Percentiles rank a stretch among this genome's conserved stretches.
Conservation (phyloP, 208 protist species). For the Acanthamoeba royreba region DNA sequence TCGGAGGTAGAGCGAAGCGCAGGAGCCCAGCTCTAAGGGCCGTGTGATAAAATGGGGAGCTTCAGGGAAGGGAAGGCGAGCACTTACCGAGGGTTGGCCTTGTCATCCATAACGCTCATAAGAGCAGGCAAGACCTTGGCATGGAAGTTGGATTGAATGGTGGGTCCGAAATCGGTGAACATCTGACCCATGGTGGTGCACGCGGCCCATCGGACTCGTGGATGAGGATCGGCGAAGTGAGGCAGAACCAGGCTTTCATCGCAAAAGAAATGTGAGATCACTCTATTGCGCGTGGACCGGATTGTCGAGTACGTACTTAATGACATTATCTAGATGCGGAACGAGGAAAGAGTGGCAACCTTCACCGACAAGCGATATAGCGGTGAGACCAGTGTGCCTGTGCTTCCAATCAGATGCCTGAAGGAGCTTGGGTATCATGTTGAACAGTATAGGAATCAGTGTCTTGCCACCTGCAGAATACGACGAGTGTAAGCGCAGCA, state of each 20-base stretch:
- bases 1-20: background rate
- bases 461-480: slow-evolving; percentile 69
- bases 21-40: slow-evolving; percentile 17
- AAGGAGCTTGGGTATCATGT: slow-evolving; percentile 58
- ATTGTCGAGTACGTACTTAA: slow-evolving; percentile 57
- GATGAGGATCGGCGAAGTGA: slow-evolving; percentile 75
- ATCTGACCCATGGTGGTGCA: slow-evolving; percentile 85
- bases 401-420: slow-evolving; percentile 73
- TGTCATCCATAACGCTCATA: slow-evolving; percentile 72
- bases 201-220: slow-evolving; percentile 83
- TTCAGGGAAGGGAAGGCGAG: background rate
- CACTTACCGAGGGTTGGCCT: slow-evolving; percentile 53
- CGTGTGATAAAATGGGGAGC: background rate
- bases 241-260: slow-evolving; percentile 45
- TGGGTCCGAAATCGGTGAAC: slow-evolving; percentile 79
- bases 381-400: slow-evolving; percentile 77
- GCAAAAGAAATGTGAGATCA: background rate
- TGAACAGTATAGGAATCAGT: slow-evolving; percentile 71
- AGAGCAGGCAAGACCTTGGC: slow-evolving; percentile 72
- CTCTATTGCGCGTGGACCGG: background rate
- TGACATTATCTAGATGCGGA: slow-evolving; percentile 66
- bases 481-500: background rate
- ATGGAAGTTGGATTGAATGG: slow-evolving; percentile 62
- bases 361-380: slow-evolving; percentile 81
- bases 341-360: slow-evolving; percentile 74